Base-by-base conservation (phyloP, 1,284 basidiomycete genomes). In the Phylloboletellus chloephorus region DNA sequence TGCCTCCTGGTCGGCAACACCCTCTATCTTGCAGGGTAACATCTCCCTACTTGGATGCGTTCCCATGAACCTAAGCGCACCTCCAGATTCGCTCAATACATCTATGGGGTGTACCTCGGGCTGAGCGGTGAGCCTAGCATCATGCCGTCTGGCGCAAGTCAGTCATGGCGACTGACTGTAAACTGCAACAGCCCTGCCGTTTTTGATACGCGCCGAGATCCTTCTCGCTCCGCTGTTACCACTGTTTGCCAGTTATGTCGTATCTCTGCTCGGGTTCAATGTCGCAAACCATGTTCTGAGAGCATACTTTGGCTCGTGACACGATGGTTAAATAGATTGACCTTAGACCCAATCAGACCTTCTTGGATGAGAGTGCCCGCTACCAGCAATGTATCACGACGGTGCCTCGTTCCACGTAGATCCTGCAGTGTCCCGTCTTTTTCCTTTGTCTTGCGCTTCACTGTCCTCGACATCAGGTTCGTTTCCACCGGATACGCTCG, bases 1-100 rank as follows among this genome's bases (percentile, higher is more conserved):
- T 94, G 89, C 57, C 71, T 97, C 26, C 85, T 84, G 71, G 72
- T 94, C n/a, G 93, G 92, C 30, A 96, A 96, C 51, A 90, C 88
- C 2, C 68, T 93, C n/a, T 93, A 92, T 65, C 76, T 92, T 23
- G 82, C 82, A 32, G 90, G 86, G 77, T 87, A 67, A 50, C 75
- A 73, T 13, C 28, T 21, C 7, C 36, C 43, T 40, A 1, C 31
- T 11, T 31, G 15, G 28, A 13, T 19, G 0, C 25, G 12, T 10
- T 9, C 22, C 16, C 39, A 8, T 4, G 19, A n/a, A 19, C 28
- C 36, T 60, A 19, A 53, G 15, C 20, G 25, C 7, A 17, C 53
- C 6, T 20, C 2, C 24, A 87, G 86, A 24, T 82, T 88, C 48
- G 78, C 82, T 3, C 92, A 95, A 63, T 96, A 95, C 60, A 78